Evolutionary conservation across 2,329 filamentous ascomycete genomes (phyloP).

Genomic region (Venturiaceae sp.): DNA sequence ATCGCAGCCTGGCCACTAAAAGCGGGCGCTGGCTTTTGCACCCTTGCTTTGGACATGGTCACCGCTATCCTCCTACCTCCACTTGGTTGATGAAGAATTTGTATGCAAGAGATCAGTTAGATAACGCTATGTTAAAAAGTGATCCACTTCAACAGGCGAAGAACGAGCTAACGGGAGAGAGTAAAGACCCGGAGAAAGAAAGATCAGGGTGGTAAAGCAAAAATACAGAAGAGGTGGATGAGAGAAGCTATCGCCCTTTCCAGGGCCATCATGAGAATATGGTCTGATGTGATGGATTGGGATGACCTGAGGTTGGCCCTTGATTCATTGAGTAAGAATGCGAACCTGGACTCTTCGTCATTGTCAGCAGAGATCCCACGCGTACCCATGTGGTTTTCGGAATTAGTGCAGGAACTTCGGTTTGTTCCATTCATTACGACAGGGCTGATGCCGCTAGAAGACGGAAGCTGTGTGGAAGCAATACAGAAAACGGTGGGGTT

Average conservation of each 20-base stretch:
- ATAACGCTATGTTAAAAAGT: neutral
- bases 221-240: neutral
- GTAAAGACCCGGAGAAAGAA: neutral
- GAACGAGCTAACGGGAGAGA: neutral
- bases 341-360: neutral
- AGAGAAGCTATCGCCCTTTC: neutral
- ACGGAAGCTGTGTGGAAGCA: neutral
- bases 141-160: neutral
- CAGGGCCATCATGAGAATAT: neutral
- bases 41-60: constrained; percentile 20
- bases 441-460: neutral
- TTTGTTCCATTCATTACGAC: neutral
- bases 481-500: too few relatives aligned
- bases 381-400: neutral
- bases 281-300: neutral
- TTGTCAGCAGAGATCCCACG: neutral
- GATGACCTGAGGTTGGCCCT: neutral
- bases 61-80: neutral
- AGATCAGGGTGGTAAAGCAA: neutral
- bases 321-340: neutral
- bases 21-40: constrained; percentile 28
- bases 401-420: neutral
- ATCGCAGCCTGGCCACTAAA: constrained; percentile 28
- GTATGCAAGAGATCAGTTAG: neutral
- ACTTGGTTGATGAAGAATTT: neutral